Evolutionary conservation across 208 protist species (phyloP), one percentile per base, ranked within the genome.

Genomic region (Trypanosoma boissoni): DNA sequence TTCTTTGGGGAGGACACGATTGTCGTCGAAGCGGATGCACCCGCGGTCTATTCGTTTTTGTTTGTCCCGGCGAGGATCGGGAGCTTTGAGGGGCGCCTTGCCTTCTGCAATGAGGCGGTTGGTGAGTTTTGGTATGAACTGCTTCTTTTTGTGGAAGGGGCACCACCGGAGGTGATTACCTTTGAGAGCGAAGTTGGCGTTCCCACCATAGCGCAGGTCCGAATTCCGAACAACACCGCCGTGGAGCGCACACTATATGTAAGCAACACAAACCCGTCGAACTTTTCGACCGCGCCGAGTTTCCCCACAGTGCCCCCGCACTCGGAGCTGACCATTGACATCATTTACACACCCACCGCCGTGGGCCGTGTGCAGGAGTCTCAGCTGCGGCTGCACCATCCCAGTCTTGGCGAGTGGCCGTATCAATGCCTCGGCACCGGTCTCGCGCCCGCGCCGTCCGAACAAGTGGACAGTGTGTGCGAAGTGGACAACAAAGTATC

Each of bases 111-210:
- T 70, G 75, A 91, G 18, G 78, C 72, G 16, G 73, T 86, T 1
- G 95, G 95, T n/a, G 92, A 98, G 80, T 98, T 96, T 61, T 97
- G 92, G 95, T 97, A 97, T 52, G 80, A 92, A 61, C 65, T 98
- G 42, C 41, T 58, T 45, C 86, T 97, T 69, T 68, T 71, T 27
- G 91, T 88, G 10, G 76, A 79, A 46, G 76, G 83, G 58, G 63
- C 91, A 16, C 64, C 54, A 31, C 73, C 92, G 21, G 86, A 92
- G 63, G 72, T 75, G 27, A 69, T 97, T 58, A 44, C 51, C 26
- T 82, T 97, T 52, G 57, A 68, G 24, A 84, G 78, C 41, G 78
- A 82, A 9, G 68, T 98, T 42, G 93, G 95, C 27, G 64, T 72
- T 27, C 46, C 71, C 14, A 76, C 75, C 29, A 45, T 66, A 2